Conservation (phyloP, 768 basidiomycete genomes). For the Auriculariales sp. region DNA sequence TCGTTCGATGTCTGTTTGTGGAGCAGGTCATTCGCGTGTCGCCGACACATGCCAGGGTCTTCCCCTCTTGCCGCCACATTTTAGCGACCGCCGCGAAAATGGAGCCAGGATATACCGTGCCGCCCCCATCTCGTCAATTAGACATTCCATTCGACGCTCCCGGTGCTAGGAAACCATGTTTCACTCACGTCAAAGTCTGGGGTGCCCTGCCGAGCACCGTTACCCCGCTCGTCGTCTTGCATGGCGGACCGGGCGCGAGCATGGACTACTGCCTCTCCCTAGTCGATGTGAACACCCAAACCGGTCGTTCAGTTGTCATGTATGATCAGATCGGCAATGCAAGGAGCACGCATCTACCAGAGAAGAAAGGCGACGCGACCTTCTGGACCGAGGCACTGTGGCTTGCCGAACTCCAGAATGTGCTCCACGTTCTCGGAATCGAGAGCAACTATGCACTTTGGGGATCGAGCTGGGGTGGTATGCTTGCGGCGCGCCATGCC, state of each 20-base stretch:
- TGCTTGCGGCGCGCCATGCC: slow-evolving; percentile 32
- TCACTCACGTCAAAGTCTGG: background rate
- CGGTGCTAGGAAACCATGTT: background rate
- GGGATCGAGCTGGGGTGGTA: slow-evolving; percentile 28
- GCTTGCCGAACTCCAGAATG: slow-evolving; percentile 34
- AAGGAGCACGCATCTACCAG: slow-evolving; percentile 27
- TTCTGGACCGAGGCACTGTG: slow-evolving; percentile 42
- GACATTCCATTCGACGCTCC: background rate
- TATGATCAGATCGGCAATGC: slow-evolving; percentile 43
- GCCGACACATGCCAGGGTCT: background rate
- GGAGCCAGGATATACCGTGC: too few species aligned
- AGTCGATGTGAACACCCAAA: slow-evolving; percentile 26
- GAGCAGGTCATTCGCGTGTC: too few species aligned
- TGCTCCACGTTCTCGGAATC: slow-evolving; percentile 30
- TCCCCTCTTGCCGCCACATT: background rate
- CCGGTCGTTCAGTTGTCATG: slow-evolving; percentile 32
- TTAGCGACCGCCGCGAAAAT: background rate
- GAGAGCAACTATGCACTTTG: slow-evolving; percentile 26
- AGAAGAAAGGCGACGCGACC: slow-evolving; percentile 17
- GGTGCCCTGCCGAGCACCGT: background rate
- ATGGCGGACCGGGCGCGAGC: slow-evolving; percentile 35
- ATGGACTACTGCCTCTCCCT: slow-evolving; percentile 27
- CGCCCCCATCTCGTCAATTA: background rate
- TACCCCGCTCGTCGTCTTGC: slow-evolving; percentile 26
- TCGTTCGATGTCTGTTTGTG: too few species aligned